Evolutionary conservation across 2,329 filamentous ascomycete species (phyloP).

Genomic region (Bisporella sp.): DNA sequence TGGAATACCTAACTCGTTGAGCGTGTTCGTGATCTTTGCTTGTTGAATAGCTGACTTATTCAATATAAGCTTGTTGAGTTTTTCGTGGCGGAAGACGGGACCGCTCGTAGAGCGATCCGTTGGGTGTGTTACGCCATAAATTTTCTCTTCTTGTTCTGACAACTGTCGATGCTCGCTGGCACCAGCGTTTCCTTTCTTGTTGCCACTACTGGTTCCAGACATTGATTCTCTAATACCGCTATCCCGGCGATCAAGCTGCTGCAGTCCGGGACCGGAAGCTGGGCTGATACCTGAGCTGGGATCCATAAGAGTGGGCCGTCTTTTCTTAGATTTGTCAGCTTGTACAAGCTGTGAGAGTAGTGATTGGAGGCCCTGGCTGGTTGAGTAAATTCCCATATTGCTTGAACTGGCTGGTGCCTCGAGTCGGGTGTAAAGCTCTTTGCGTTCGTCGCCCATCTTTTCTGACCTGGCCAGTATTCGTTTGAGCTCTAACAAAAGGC

Average conservation of each 20-base stretch:
- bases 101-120: conserved; percentile 74
- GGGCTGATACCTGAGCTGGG: conserved; percentile 46
- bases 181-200: conserved; percentile 25
- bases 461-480: conserved; percentile 84
- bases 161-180: conserved; percentile 60
- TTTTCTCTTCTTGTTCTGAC: conserved; percentile 64
- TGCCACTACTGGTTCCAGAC: conserved; percentile 27
- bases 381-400: conserved; percentile 71
- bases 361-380: conserved; percentile 70
- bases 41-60: conserved; percentile 73
- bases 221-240: conserved; percentile 27
- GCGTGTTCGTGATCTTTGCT: conserved; percentile 63
- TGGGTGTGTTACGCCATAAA: conserved; percentile 79
- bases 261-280: conserved; percentile 29
- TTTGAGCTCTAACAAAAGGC: conserved; percentile 81
- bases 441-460: conserved; percentile 78
- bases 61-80: conserved; percentile 69
- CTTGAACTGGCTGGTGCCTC: conserved; percentile 68
- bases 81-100: conserved; percentile 83
- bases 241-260: conserved; percentile 29
- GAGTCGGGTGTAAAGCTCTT: conserved; percentile 78
- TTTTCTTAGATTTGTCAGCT: conserved; percentile 84
- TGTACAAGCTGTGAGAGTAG: conserved; percentile 77
- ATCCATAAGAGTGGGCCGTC: conserved; percentile 59
- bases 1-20: conserved; percentile 66